Evolutionary conservation across 805 yeast genomes (phyloP).

Genomic region (Komagataella phaffii): DNA sequence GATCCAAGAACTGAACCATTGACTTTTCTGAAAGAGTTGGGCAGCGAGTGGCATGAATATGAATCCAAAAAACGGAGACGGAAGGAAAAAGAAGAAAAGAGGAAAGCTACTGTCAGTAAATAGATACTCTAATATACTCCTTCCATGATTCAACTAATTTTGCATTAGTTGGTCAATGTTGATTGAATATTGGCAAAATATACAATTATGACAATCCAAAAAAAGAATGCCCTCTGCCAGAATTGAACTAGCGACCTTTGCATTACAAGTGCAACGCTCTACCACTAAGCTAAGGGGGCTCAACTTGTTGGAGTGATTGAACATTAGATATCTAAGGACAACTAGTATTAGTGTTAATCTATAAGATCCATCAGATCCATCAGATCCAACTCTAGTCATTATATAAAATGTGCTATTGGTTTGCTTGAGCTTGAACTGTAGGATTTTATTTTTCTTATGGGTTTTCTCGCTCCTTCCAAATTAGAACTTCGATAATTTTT

Average conservation of each 20-base stretch:
- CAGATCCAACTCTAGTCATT: too few species aligned
- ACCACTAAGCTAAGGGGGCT: constrained; percentile 98
- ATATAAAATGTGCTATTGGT: too few species aligned
- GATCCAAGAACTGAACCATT: constrained; percentile 56
- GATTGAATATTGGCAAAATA: too few species aligned
- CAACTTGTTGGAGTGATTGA: not conserved
- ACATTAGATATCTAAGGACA: not conserved
- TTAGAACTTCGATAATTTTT: too few species aligned
- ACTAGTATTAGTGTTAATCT: not conserved
- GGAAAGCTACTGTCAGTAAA: not conserved
- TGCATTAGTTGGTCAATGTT: not conserved
- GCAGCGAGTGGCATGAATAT: constrained; percentile 94
- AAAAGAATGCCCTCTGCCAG: constrained; percentile 63
- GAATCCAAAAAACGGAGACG: constrained; percentile 77
- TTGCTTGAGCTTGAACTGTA: too few species aligned
- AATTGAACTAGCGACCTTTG: constrained; percentile 93
- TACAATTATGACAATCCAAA: not conserved
- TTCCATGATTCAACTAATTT: not conserved
- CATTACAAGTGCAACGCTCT: constrained; percentile 99
- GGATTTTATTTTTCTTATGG: too few species aligned
- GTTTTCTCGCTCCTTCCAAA: too few species aligned
- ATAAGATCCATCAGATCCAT: not conserved
- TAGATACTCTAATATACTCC: not conserved
- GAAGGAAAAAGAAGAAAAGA: constrained; percentile 10
- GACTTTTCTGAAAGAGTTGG: constrained; percentile 34